Base-by-base conservation (phyloP, 345 rosid species). In the Carallia brachiata region DNA sequence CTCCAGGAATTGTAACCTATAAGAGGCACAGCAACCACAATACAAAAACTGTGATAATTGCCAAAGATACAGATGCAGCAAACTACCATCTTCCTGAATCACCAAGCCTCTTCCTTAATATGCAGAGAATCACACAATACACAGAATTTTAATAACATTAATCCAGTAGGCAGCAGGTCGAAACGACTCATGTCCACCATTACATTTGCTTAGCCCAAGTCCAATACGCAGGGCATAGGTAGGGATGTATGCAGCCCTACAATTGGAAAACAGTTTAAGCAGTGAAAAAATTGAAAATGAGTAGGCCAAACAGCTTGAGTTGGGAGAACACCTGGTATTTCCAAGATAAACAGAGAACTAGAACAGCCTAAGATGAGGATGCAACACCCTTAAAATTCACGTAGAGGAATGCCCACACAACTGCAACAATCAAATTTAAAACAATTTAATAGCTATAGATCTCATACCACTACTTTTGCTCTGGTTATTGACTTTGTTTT, bases 401-500 rank as follows among this genome's bases (percentile, higher is more conserved):
- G 18, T 28, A 8, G 15, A 23, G 6, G 18, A 55, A 19, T 8
- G 31, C 31, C 60, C 31, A 55, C 12, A 23, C 6, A 0, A 28
- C 60, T 55, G 32, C 32, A 55, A 55, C 15, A 27, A 13, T 12
- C 15, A 44, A 44, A 2, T 44, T 44, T 44, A 44, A 44, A 12
- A 44, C 50, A 12, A 44, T 44, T 44, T 13, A 44, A 44, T 0
- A 44, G 50, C 50, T 44, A 13, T 10, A 68, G 65, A 30, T 32
- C 30, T 12, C 84, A 79, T 79, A 94, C 97, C 87, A 87, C 62
- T 67, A 94, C 95, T 88, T 83, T 94, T 57, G 97, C 98, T 83
- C 98, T 87, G 56, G 92, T 87, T 70, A 93, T 91, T 54, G 98
- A 93, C 86, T 86, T 93, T 31, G 94, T 88, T 79, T 80, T 88